A percentile compares a stretch with the other conserved stretches of the same genome.
These are phyloP conservation scores for Schoenoplectus tabernaemontani DNA, from an alignment of 202 grass and related monocot genomes.

Conservation along the genomic window DNA sequence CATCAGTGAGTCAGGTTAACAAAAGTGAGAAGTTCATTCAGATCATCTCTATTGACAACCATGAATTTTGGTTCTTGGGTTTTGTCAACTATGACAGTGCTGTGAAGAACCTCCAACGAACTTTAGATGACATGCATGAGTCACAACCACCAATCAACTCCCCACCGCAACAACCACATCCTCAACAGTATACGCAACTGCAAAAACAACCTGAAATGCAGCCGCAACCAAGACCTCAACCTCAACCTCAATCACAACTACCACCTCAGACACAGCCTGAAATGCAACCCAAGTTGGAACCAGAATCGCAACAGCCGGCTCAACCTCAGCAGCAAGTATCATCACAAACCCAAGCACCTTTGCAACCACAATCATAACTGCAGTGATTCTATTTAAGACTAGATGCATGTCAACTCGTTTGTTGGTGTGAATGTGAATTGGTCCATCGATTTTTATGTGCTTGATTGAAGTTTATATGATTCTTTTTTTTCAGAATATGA, in stretches of 20 bases:
- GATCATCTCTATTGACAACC: slow-evolving; percentile 59
- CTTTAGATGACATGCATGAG: slow-evolving; percentile 21
- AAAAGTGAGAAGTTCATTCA: slow-evolving; percentile 84
- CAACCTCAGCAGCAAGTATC: neutral
- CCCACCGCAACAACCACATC: slow-evolving; percentile 12
- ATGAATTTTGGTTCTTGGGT: slow-evolving; percentile 95
- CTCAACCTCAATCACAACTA: neutral
- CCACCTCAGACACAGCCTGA: neutral
- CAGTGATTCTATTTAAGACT: neutral
- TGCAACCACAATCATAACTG: neutral
- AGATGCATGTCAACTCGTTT: neutral
- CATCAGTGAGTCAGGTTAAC: slow-evolving; percentile 55
- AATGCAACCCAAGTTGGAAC: neutral
- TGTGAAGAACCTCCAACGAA: slow-evolving; percentile 46
- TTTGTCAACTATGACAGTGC: slow-evolving; percentile 82
- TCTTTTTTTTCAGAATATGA: neutral
- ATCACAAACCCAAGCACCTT: neutral
- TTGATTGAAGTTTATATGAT: neutral
- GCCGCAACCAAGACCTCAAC: neutral
- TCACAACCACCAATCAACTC: neutral
- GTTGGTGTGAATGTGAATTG: neutral
- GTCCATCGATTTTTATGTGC: neutral
- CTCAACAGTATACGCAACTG: neutral
- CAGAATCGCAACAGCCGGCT: neutral
- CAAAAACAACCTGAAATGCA: neutral